Evolutionary conservation across 495 filamentous ascomycete species (phyloP).

Genomic region (Penicillium paxilli): DNA sequence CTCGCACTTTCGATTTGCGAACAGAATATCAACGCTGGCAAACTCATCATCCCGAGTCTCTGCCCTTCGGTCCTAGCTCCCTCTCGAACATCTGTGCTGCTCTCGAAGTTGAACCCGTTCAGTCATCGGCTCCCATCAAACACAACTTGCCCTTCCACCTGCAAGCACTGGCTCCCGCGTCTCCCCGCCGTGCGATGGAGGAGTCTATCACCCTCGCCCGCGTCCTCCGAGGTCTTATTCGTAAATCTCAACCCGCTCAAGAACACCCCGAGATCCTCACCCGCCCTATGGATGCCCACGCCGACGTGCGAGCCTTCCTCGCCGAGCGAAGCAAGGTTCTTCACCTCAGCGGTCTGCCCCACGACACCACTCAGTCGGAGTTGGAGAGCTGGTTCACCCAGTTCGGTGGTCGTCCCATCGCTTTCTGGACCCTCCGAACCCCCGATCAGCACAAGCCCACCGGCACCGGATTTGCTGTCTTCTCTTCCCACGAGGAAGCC

Average conservation of each 20-base stretch:
- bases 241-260: conserved; percentile 91
- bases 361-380: conserved; percentile 97
- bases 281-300: conserved; percentile 92
- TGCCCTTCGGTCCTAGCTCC: conserved; percentile 93
- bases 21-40: conserved; percentile 99
- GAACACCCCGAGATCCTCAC: conserved; percentile 93
- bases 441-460: conserved; percentile 99
- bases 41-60: conserved; percentile 93
- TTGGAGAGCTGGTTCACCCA: conserved; percentile 99
- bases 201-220: conserved; percentile 92
- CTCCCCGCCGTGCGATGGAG: conserved; percentile 96
- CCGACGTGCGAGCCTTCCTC: conserved; percentile 95
- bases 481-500: conserved; percentile 98
- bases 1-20: conserved; percentile 91
- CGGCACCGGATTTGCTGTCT: conserved; percentile 94
- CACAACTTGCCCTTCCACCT: conserved; percentile 98
- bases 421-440: conserved; percentile 97
- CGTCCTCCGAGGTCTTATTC: conserved; percentile 86
- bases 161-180: conserved; percentile 92
- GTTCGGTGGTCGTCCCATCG: conserved; percentile 96
- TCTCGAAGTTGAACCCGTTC: conserved; percentile 94
- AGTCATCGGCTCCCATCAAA: conserved; percentile 95
- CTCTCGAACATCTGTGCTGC: conserved; percentile 97
- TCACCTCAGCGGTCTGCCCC: conserved; percentile 93
- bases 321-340: conserved; percentile 95